Percentiles rank a stretch among this genome's conserved stretches.
These are phyloP conservation scores for Termitomyces sp. DNA, from an alignment of 768 basidiomycete species.

Conservation along the genomic window DNA sequence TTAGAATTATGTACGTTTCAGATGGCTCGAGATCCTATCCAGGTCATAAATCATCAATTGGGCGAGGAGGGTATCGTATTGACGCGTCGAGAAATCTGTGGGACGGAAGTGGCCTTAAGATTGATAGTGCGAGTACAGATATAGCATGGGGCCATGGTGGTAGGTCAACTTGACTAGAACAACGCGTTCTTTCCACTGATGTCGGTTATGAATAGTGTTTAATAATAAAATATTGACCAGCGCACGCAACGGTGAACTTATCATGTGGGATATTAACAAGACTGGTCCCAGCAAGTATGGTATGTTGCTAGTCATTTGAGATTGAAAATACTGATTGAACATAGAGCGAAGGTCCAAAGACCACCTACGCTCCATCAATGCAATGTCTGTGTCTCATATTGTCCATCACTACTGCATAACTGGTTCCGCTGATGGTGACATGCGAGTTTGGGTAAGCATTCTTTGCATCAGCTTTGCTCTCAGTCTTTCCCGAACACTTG, in stretches of 20 bases:
- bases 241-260: conserved; percentile 75
- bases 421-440: conserved; percentile 74
- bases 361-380: conserved; percentile 68
- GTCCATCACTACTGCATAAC: conserved; percentile 72
- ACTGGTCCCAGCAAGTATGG: conserved; percentile 64
- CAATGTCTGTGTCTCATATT: conserved; percentile 60
- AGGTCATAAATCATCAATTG: conserved; percentile 49
- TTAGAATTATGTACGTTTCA: conserved; percentile 55
- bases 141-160: conserved; percentile 75
- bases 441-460: conserved; percentile 69
- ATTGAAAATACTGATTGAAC: neutral
- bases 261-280: conserved; percentile 78
- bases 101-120: conserved; percentile 73
- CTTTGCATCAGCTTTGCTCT: neutral
- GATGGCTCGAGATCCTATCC: conserved; percentile 35
- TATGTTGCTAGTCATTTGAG: conserved; percentile 20
- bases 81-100: conserved; percentile 73
- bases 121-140: conserved; percentile 73
- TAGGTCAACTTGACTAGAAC: conserved; percentile 24
- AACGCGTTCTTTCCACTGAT: neutral
- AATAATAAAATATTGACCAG: conserved; percentile 76
- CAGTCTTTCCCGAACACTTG: neutral
- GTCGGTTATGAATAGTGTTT: conserved; percentile 37
- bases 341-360: conserved; percentile 62
- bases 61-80: conserved; percentile 59